A percentile compares a stretch with the other conserved stretches of the same genome.
These are phyloP conservation scores for Basidioascus undulatus DNA, from an alignment of 768 basidiomycete species.

Conservation along the genomic window DNA sequence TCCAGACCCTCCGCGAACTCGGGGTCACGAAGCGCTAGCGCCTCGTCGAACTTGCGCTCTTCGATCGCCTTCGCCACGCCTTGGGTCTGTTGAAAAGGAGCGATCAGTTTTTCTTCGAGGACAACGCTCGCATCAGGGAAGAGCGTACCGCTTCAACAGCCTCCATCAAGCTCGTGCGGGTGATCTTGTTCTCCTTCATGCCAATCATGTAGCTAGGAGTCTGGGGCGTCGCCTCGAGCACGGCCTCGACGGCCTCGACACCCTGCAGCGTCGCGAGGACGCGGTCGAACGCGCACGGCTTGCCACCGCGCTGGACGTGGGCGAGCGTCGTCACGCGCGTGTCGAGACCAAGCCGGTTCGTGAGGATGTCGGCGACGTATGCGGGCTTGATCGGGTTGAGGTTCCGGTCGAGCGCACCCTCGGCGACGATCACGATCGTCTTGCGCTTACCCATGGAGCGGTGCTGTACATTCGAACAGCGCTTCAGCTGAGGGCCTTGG, in stretches of 20 bases:
- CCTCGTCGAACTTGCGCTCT: constrained; percentile 58
- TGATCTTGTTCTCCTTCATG: constrained; percentile 83
- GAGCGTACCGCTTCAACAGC: constrained; percentile 57
- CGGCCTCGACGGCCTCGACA: constrained; percentile 68
- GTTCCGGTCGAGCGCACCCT: constrained; percentile 71
- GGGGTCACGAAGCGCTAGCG: constrained; percentile 67
- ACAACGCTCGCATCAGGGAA: background rate
- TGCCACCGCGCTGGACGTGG: constrained; percentile 85
- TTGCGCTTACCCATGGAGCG: constrained; percentile 80
- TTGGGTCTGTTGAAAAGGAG: constrained; percentile 34
- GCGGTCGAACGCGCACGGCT: constrained; percentile 78
- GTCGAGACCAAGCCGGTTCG: constrained; percentile 69
- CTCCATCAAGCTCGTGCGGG: constrained; percentile 67
- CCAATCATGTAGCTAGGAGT: constrained; percentile 97
- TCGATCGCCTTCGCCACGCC: constrained; percentile 61
- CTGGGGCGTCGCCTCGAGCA: constrained; percentile 61
- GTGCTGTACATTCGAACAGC: constrained; percentile 45
- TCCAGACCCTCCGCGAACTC: constrained; percentile 72
- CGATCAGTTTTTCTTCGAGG: background rate
- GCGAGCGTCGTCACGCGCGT: constrained; percentile 91
- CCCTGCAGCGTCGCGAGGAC: constrained; percentile 92
- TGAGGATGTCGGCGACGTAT: constrained; percentile 68
- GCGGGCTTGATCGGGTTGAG: constrained; percentile 81
- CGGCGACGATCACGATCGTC: constrained; percentile 94
- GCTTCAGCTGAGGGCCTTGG: background rate